phyloP scores from a whole-genome alignment of 257 asterid genomes.

The Vinca minor region DNA sequence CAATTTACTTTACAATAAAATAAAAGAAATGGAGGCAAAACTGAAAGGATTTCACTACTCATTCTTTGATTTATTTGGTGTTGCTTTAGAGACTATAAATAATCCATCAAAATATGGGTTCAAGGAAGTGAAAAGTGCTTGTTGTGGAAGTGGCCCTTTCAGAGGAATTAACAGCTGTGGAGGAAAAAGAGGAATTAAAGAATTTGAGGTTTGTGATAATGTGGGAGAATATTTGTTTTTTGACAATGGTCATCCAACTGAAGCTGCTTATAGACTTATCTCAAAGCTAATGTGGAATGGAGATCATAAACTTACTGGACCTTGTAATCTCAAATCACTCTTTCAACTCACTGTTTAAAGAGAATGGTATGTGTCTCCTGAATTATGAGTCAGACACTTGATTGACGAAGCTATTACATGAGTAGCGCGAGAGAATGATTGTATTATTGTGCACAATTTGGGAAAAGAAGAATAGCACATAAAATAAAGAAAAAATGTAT shows the following conservation, averaged over 20 bases:
- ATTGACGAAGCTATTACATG: too few species aligned
- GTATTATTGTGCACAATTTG: too few species aligned
- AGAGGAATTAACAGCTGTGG: constrained; percentile 47
- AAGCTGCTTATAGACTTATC: constrained; percentile 27
- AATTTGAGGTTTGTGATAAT: constrained; percentile 34
- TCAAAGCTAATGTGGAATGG: constrained; percentile 42
- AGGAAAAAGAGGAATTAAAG: constrained; percentile 33
- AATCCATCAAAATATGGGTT: constrained; percentile 24
- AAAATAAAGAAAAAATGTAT: too few species aligned
- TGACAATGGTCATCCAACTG: constrained; percentile 45
- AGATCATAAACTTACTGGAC: constrained; percentile 11
- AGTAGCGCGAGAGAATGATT: too few species aligned
- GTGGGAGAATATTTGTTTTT: constrained; percentile 36
- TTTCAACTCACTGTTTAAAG: constrained; percentile 4
- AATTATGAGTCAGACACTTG: too few species aligned
- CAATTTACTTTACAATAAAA: neutral
- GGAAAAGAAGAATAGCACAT: too few species aligned
- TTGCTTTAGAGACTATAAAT: too few species aligned
- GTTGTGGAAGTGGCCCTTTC: constrained; percentile 48
- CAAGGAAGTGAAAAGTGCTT: too few species aligned
- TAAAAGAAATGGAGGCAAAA: constrained; percentile 5
- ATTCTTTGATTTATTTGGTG: constrained; percentile 6
- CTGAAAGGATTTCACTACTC: constrained; percentile 15
- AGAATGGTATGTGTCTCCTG: too few species aligned
- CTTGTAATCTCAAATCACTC: constrained; percentile 28